Conservation (phyloP, 352 stramenopile genomes). For the Phytopythium aichiense region DNA sequence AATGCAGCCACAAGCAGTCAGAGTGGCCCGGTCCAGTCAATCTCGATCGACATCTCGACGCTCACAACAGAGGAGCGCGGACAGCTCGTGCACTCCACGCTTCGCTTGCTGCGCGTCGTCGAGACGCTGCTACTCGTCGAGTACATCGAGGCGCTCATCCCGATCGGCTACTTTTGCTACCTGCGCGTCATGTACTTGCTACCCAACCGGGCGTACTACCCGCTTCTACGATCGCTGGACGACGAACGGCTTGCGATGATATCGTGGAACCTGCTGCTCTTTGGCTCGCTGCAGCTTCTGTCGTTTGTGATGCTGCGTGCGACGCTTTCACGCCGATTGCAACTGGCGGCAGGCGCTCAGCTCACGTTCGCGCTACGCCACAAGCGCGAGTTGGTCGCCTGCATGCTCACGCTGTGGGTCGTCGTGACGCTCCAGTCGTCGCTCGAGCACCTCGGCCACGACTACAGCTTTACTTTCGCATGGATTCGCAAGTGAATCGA, state of each 20-base stretch:
- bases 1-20: not conserved
- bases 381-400: not conserved
- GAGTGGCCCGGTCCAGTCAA: not conserved
- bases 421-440: not conserved
- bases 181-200: conserved; percentile 3
- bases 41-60: not conserved
- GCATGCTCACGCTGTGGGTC: conserved; percentile 1
- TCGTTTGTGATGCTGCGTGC: conserved; percentile 1
- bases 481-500: not conserved
- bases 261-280: conserved; percentile 1
- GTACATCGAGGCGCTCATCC: conserved; percentile 8
- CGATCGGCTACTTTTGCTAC: conserved; percentile 8
- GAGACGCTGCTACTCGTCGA: conserved; percentile 9
- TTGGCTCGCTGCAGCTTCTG: not conserved
- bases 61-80: not conserved
- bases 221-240: not conserved
- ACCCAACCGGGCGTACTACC: conserved; percentile 10
- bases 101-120: not conserved
- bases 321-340: not conserved
- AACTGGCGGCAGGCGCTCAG: not conserved
- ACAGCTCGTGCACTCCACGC: not conserved
- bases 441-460: not conserved
- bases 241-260: not conserved
- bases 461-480: not conserved
- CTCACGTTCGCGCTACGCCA: not conserved